Evolutionary conservation across 768 basidiomycete genomes (phyloP), one percentile per base, ranked within the genome.

Genomic region (Suillus discolor): DNA sequence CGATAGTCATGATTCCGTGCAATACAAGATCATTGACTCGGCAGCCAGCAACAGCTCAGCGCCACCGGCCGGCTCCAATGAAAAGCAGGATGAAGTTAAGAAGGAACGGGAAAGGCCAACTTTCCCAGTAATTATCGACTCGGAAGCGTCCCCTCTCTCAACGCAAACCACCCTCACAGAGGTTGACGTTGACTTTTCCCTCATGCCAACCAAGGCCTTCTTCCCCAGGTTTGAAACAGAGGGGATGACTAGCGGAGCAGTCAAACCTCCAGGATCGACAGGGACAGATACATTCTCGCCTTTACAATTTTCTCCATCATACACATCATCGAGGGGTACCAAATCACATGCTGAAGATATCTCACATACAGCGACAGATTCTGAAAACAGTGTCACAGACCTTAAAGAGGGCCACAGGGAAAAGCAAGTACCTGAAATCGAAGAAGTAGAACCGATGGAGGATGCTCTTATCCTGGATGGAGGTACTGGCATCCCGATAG

Each of bases 401-500:
- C 31, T 54, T 38, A 86, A 86, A 0, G 86, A 88, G 65, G 87
- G 83, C 45, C 85, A 85, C 20, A 85, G 84, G 76, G 86, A 86
- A 68, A 88, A 87, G 4, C 87, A 89, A 67, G 86, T 89, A 64
- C 85, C 87, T 63, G 84, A 89, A 31, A 74, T 83, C 61, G 84
- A 89, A 53, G 73, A 75, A 7, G 73, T 85, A 45, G 83, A 84
- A 57, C 84, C 85, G 55, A 81, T 82, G 44, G 59, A 64, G 11
- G 93, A 94, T 68, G 82, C 87, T 67, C 80, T 96, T 57, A 93
- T 95, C 65, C 80, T 87, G 75, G 89, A 88, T 64, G 94, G 94
- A 44, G 94, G 96, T 11, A 89, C 91, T 63, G 96, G 95, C 34
- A 96, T 96, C 59, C 96, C 94, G 34, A 84, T 93, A 53, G 94